phyloP scores from a whole-genome alignment of 306 rosid species.

The Glycine tomentella region DNA sequence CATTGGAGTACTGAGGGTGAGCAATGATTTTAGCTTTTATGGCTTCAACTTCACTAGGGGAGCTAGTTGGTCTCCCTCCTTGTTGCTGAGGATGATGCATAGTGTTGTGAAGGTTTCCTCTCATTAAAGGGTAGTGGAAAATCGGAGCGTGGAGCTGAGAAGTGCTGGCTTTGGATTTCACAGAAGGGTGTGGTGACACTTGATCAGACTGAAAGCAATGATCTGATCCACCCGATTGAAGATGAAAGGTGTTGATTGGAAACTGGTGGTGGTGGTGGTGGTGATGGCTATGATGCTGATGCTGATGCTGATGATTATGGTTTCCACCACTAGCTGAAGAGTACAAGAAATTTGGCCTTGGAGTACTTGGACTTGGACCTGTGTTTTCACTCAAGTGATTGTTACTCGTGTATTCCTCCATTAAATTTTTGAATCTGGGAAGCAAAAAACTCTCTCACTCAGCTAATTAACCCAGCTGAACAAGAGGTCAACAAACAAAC shows the following conservation, averaged over 20 bases:
- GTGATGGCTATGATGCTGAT: constrained; percentile 10
- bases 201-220: constrained; percentile 60
- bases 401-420: constrained; percentile 70
- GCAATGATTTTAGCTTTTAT: constrained; percentile 90
- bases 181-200: constrained; percentile 51
- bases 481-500: not conserved
- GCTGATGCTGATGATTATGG: constrained; percentile 3
- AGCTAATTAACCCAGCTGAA: not conserved
- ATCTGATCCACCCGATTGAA: constrained; percentile 68
- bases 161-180: constrained; percentile 70
- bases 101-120: constrained; percentile 44
- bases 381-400: constrained; percentile 66
- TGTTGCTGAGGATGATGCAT: constrained; percentile 40
- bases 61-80: constrained; percentile 44
- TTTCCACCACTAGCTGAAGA: constrained; percentile 45
- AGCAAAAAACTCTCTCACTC: not conserved
- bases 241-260: constrained; percentile 63
- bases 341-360: constrained; percentile 82
- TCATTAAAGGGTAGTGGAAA: constrained; percentile 70
- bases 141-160: constrained; percentile 66
- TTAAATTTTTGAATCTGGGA: constrained; percentile 15
- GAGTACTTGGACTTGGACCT: constrained; percentile 56
- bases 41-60: constrained; percentile 66
- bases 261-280: constrained; percentile 41
- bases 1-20: constrained; percentile 91